These are phyloP conservation scores for Herpotrichia juniperi DNA, from an alignment of 2,329 filamentous ascomycete genomes.

Conservation along the genomic window DNA sequence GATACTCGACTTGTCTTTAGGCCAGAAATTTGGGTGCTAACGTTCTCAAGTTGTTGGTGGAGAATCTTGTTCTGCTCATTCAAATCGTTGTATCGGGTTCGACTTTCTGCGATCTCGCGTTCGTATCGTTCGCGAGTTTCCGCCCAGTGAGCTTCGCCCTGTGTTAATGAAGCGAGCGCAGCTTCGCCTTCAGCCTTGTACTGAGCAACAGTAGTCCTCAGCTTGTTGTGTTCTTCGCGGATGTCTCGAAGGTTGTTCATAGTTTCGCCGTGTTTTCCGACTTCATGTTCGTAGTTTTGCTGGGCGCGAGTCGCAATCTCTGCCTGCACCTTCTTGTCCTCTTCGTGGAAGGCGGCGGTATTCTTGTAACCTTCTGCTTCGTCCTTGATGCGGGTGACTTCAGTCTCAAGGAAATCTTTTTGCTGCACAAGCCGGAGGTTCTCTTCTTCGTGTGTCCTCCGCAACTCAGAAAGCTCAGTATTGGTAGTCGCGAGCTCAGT, in stretches of 20 bases:
- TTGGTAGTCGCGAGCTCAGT: constrained; percentile 82
- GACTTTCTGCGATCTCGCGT: constrained; percentile 80
- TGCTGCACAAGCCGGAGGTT: constrained; percentile 77
- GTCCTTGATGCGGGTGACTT: constrained; percentile 81
- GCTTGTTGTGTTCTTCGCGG: constrained; percentile 78
- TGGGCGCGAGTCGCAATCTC: constrained; percentile 93
- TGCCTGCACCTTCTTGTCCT: constrained; percentile 90
- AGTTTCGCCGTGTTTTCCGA: constrained; percentile 95
- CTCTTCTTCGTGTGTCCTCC: constrained; percentile 80
- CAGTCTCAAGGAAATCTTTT: constrained; percentile 76
- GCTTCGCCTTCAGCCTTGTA: constrained; percentile 84
- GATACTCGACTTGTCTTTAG: constrained; percentile 76
- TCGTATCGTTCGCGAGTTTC: constrained; percentile 82
- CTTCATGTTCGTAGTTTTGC: constrained; percentile 91
- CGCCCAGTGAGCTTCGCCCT: constrained; percentile 87
- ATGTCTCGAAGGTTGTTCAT: constrained; percentile 81
- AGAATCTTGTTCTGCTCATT: constrained; percentile 89
- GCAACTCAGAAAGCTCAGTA: constrained; percentile 78
- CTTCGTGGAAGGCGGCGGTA: constrained; percentile 82
- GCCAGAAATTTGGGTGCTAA: constrained; percentile 78
- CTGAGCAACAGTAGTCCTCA: constrained; percentile 79
- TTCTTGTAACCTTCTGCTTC: constrained; percentile 81
- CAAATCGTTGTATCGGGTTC: constrained; percentile 79
- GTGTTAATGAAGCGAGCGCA: constrained; percentile 76
- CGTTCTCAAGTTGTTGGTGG: constrained; percentile 84